Base-by-base conservation (phyloP, 768 basidiomycete species). In the Tricholoma hemisulphureum region DNA sequence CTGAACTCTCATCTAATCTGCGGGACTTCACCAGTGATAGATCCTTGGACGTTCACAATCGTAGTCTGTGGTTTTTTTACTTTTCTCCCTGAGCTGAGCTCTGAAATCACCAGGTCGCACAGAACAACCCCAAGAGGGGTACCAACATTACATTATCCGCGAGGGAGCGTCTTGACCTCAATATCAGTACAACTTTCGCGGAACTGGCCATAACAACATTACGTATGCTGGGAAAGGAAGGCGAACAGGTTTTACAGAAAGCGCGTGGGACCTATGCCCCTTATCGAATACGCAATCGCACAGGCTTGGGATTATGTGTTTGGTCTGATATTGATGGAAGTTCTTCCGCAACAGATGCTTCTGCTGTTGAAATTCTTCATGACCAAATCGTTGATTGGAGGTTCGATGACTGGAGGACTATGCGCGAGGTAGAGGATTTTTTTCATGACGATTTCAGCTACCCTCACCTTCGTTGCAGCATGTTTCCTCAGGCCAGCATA, bases 371-470 rank as follows among this genome's bases (percentile, higher is more conserved):
- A 64, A 74, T 99, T 34, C 75, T 83, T 18, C 83, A 93, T 61
- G 88, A 89, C 34, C 81, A 91, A 65, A 85, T 80, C 7, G 77
- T 92, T 4, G 95, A 98, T 56, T 98, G 97, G 97, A 81, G 97
- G 55, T 98, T 98, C 65, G 95, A 98, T 68, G 95, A 98, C 66
- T 94, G 93, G 89, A 89, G 88, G 69, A 89, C 88, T 4, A 87
- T 91, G 77, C 86, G 97, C 68, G 97, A 99, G 78, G 95, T 93
- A 67, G 59, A 79, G 31, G 43, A 28, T 32, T 11, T 4, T 9
- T 1, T 53, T n/a, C n/a, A n/a, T n/a, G 1, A 48, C 20, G 24
- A 13, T 45, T 51, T 55, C 35, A 23, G 10, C 35, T 21, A 45
- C 45, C 31, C 61, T 54, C 43, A 53, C 45, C 58, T 13, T 57